Conservation (phyloP, 805 yeast genomes). For the Barnettozyma salicaria region DNA sequence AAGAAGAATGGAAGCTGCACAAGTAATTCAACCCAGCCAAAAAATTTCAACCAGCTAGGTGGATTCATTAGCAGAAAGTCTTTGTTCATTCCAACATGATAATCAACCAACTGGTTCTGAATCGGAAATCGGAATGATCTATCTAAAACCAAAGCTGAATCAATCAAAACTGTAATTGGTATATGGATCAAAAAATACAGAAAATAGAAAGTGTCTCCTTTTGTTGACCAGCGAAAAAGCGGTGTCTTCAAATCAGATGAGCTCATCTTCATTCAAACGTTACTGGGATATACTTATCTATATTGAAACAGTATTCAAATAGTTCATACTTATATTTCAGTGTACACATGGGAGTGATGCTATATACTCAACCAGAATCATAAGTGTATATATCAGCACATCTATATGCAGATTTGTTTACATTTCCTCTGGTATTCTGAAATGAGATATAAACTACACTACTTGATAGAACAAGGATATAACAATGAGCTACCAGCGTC, state of each 20-base stretch:
- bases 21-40: slow-evolving; percentile 65
- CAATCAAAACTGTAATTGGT: slow-evolving; percentile 70
- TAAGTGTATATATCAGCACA: too few species aligned
- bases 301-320: too few species aligned
- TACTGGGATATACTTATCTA: too few species aligned
- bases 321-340: too few species aligned
- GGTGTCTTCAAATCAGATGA: slow-evolving; percentile 2
- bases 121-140: slow-evolving; percentile 36
- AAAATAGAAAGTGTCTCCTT: slow-evolving; percentile 40
- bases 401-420: too few species aligned
- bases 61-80: slow-evolving; percentile 59
- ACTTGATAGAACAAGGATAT: too few species aligned
- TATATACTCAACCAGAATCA: too few species aligned
- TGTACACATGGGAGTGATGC: too few species aligned
- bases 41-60: slow-evolving; percentile 69
- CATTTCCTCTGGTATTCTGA: too few species aligned
- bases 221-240: slow-evolving; percentile 18
- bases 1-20: slow-evolving; percentile 80
- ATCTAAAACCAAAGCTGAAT: slow-evolving; percentile 67
- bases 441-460: too few species aligned
- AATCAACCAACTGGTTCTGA: slow-evolving; percentile 45
- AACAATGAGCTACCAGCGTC: too few species aligned
- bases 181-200: slow-evolving; percentile 59
- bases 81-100: slow-evolving; percentile 59
- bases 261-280: too few species aligned